Evolutionary conservation across 2,329 filamentous ascomycete genomes (phyloP), one percentile per base, ranked within the genome.

Genomic region (Colletotrichum theobromicola): DNA sequence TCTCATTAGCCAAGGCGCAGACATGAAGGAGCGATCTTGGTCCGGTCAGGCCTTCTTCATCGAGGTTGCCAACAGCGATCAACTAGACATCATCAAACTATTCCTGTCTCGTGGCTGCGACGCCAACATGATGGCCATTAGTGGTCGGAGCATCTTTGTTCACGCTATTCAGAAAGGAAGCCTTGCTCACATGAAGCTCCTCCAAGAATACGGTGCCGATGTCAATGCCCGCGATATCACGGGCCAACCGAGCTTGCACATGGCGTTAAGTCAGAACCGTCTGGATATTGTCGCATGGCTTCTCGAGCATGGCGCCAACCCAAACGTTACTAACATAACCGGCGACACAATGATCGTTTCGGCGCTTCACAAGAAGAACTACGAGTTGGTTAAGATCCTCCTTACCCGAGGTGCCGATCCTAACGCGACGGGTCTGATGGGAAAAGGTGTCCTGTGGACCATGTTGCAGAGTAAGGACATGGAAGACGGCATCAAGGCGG

Each of bases 81-180:
- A 65, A 2, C 60, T 77, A 28, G 69, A 75, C 15, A 70, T 75
- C 32, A 60, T 80, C 42, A 70, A 70, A 18, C 67, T 80, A 24
- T 76, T 84, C 63, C 77, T 84, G 13, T 76, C 80, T 13, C 78
- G 77, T 32, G 86, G 86, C 8, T 86, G 86, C n/a, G 79, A 81
- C 7, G 67, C 79, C 1, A 81, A 80, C 15, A 77, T 80, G 0
- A 77, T 70, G 5, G 81, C 84, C 30, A 68, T 82, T 9, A 80
- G 77, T 3, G 82, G 83, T 1, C 80, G 76, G n/a, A 79, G 80
- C 0, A 62, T 84, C 10, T 75, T 84, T 2, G 77, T 78, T 2
- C 70, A 83, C 15, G 83, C 83, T 1, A 69, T 80, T 7, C 75
- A 78, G 21, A 75, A 67, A 12, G 74, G 75, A 18, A 74, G 68